Evolutionary conservation across 2,329 filamentous ascomycete species (phyloP).

Genomic region (Penicillium sp.): DNA sequence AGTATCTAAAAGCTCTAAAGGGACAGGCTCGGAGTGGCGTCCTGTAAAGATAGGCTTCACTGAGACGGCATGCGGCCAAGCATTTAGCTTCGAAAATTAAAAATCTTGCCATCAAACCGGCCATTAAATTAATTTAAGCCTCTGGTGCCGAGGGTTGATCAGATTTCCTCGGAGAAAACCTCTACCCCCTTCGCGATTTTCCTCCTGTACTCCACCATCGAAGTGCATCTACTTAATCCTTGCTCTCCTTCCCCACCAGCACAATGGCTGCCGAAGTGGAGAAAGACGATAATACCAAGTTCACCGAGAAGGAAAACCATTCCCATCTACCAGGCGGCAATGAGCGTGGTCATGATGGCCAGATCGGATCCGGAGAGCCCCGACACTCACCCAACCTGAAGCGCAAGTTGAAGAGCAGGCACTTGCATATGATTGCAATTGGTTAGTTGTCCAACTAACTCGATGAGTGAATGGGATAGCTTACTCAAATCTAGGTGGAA

Average conservation of each 20-base stretch:
- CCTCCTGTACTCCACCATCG: neutral
- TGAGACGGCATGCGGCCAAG: conserved; percentile 1
- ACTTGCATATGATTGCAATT: conserved; percentile 16
- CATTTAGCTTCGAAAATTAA: conserved; percentile 3
- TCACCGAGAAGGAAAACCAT: neutral
- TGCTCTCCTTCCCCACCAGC: neutral
- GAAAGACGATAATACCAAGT: neutral
- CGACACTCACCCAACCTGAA: conserved; percentile 5
- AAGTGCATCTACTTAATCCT: neutral
- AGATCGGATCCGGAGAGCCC: neutral
- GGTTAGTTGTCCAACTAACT: neutral
- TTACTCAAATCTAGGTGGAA: conserved; percentile 6
- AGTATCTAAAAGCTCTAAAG: neutral
- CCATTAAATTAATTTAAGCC: neutral
- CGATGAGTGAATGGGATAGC: neutral
- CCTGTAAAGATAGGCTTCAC: neutral
- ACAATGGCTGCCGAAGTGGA: neutral
- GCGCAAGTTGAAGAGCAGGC: conserved; percentile 19
- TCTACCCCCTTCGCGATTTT: neutral
- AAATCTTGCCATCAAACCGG: neutral
- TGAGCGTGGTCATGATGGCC: neutral
- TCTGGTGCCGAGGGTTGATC: neutral
- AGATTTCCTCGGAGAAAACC: neutral
- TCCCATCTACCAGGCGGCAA: neutral
- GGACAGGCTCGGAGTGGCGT: neutral